These are phyloP conservation scores for Wickerhamiella slavikovae DNA, from an alignment of 805 yeast species.

Conservation along the genomic window DNA sequence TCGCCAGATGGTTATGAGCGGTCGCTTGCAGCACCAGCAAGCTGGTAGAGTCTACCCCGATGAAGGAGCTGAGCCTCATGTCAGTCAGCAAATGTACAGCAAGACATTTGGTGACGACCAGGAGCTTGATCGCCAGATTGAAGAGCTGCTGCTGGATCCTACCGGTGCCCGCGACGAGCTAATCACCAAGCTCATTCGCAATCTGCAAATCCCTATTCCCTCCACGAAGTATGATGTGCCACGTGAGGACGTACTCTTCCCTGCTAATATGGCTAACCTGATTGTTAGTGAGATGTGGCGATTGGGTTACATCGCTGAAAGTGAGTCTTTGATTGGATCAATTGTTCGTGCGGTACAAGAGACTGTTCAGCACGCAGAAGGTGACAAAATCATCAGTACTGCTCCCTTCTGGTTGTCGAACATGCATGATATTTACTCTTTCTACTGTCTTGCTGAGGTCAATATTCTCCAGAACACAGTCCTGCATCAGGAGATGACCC, in stretches of 20 bases:
- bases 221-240: slow-evolving; percentile 68
- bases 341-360: slow-evolving; percentile 73
- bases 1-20: slow-evolving; percentile 4
- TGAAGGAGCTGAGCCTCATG: slow-evolving; percentile 8
- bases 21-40: slow-evolving; percentile 1
- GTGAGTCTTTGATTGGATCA: slow-evolving; percentile 78
- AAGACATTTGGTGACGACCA: slow-evolving; percentile 14
- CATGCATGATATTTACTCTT: slow-evolving; percentile 85
- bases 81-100: slow-evolving; percentile 9
- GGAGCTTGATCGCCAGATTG: slow-evolving; percentile 56
- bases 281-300: slow-evolving; percentile 97
- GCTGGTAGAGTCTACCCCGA: slow-evolving; percentile 11
- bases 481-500: slow-evolving; percentile 66
- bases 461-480: slow-evolving; percentile 76
- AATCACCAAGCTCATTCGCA: slow-evolving; percentile 33
- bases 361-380: slow-evolving; percentile 58
- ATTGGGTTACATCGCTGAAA: slow-evolving; percentile 76
- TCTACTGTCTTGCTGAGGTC: slow-evolving; percentile 81
- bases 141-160: slow-evolving; percentile 25
- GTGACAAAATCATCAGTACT: slow-evolving; percentile 69
- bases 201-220: slow-evolving; percentile 68
- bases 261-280: slow-evolving; percentile 84
- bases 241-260: slow-evolving; percentile 82
- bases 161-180: slow-evolving; percentile 10
- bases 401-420: slow-evolving; percentile 97